Base-by-base conservation (phyloP, 305 asterid species). In the Withania somnifera region DNA sequence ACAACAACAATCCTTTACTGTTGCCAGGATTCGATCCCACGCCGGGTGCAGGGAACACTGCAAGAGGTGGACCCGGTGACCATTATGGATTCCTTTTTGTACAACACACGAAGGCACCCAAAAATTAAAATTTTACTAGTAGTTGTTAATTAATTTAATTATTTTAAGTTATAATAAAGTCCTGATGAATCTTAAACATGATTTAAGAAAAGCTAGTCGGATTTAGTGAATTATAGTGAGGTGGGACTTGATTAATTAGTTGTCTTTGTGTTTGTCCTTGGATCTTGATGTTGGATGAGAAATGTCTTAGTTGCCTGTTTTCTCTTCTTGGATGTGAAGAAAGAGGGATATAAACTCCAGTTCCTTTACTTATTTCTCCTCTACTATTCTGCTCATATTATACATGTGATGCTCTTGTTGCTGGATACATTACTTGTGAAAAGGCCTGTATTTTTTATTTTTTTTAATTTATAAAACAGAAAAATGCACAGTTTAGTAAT, bases 291-390 rank as follows among this genome's bases (percentile, higher is more conserved):
- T 82, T 85, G 34, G 88, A 77, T 19, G 88, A 82, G 71, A 82
- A 71, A 73, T 69, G 84, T 79, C 87, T 89, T 77, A 83, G 82
- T 77, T 86, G 90, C 79, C 83, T 88, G 9, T 45, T 77, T 73
- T 83, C 85, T 61, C 86, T 89, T 82, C 89, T 83, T 0, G 86
- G 82, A 67, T 88, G 83, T 19, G 86, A 77, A 28, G 93, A 89
- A 67, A 84, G 92, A 5, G 98, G 98, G 80, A 95, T 93, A 26
- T 93, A 95, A 2, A 95, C 98, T 69, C 98, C 98, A 11, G 98
- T 95, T 28, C 98, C 98, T 85, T 93, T 93, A 90, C 91, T 91
- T 17, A 34, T 73, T 82, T 90, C 94, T 84, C 92, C 88, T 61
- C 88, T 92, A 88, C 82, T 67, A 9, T 66, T 85, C 42, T 87